Percentiles rank a stretch among this genome's conserved stretches.
Conservation (phyloP, 495 filamentous ascomycete species). For the Penicillium nucicola region DNA sequence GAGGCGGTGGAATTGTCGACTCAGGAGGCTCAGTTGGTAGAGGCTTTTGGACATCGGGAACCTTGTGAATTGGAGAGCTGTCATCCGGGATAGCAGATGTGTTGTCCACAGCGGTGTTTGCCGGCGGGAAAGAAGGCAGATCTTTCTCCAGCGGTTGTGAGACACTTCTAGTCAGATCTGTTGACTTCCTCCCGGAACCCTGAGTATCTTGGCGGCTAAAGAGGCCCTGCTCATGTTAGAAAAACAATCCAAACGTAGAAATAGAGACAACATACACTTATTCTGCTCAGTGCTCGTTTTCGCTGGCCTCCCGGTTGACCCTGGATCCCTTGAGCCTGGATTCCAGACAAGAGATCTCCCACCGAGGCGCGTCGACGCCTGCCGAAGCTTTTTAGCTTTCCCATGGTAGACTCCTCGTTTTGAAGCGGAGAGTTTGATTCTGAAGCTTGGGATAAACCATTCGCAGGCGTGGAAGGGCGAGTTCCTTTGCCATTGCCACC, state of each 20-base stretch:
- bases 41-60: neutral
- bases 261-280: conserved; percentile 15
- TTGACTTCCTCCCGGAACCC: neutral
- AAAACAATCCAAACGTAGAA: neutral
- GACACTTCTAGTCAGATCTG: neutral
- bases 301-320: conserved; percentile 2
- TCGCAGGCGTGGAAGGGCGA: conserved; percentile 24
- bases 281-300: conserved; percentile 16
- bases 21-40: conserved; percentile 6
- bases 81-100: neutral
- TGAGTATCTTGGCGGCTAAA: conserved; percentile 18
- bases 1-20: neutral
- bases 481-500: conserved; percentile 17
- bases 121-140: neutral
- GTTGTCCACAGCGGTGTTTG: neutral
- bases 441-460: conserved; percentile 15
- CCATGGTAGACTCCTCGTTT: conserved; percentile 22
- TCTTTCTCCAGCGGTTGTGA: conserved; percentile 1
- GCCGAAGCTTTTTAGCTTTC: conserved; percentile 31
- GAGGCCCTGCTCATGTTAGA: conserved; percentile 14
- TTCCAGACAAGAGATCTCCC: conserved; percentile 19
- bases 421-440: conserved; percentile 2
- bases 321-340: conserved; percentile 21
- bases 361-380: conserved; percentile 30
- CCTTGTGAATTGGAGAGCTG: neutral